These are phyloP conservation scores for Phanerochaete sordida DNA, from an alignment of 768 basidiomycete species.

Conservation along the genomic window DNA sequence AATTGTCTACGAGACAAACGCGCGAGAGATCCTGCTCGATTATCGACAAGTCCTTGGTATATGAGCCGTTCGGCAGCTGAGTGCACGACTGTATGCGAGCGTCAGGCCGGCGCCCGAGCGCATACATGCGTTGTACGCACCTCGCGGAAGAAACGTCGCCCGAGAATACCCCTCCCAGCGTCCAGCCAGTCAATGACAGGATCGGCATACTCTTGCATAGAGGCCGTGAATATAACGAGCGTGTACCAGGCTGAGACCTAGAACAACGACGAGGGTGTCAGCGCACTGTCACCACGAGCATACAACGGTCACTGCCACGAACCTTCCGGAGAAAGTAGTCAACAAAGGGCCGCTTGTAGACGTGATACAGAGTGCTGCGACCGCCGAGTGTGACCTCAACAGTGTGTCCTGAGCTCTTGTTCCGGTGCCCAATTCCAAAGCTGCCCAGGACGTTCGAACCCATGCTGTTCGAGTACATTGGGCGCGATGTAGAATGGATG, in stretches of 20 bases:
- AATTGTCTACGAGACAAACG: conserved; percentile 95
- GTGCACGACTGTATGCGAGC: conserved; percentile 72
- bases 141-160: conserved; percentile 88
- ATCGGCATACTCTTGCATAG: conserved; percentile 99
- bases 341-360: conserved; percentile 97
- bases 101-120: not conserved
- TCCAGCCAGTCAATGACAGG: conserved; percentile 99
- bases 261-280: not conserved
- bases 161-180: conserved; percentile 87
- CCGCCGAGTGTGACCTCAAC: conserved; percentile 93
- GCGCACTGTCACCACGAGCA: not conserved
- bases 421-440: conserved; percentile 43
- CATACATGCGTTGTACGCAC: conserved; percentile 40
- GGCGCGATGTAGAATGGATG: conserved; percentile 93
- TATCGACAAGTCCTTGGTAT: conserved; percentile 88
- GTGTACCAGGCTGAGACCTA: conserved; percentile 99
- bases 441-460: conserved; percentile 55
- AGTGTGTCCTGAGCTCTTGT: conserved; percentile 75
- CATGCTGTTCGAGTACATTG: conserved; percentile 44
- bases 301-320: conserved; percentile 17
- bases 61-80: conserved; percentile 87
- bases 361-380: conserved; percentile 89
- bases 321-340: conserved; percentile 93
- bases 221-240: conserved; percentile 97
- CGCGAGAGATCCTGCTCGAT: conserved; percentile 89